A percentile compares a stretch with the other conserved stretches of the same genome.
Evolutionary conservation across 257 asterid genomes (phyloP).

Genomic region (Solanum stenotomum): DNA sequence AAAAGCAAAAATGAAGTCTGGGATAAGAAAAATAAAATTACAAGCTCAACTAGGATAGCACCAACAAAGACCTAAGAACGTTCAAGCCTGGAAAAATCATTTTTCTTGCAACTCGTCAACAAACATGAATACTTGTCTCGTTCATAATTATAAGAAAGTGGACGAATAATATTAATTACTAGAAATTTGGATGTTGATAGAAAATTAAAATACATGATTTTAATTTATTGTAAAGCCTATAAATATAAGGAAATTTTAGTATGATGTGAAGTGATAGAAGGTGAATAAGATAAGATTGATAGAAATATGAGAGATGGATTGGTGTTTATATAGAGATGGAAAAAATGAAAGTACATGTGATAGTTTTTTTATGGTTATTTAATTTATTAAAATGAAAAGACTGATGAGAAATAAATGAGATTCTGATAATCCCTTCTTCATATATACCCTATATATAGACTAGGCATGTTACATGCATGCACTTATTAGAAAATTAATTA

Average conservation of each 20-base stretch:
- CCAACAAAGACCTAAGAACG: background rate
- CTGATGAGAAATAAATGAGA: background rate
- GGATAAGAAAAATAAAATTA: background rate
- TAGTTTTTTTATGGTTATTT: too few species aligned
- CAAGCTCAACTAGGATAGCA: constrained; percentile 22
- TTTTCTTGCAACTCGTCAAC: background rate
- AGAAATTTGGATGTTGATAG: background rate
- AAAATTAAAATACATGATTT: background rate
- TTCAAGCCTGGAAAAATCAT: rapidly evolving
- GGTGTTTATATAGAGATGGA: constrained; percentile 14
- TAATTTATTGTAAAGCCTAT: background rate
- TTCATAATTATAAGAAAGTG: background rate
- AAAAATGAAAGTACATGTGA: too few species aligned
- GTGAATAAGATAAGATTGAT: background rate
- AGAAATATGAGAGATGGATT: constrained; percentile 8
- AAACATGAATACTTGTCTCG: background rate
- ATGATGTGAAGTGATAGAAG: constrained; percentile 1
- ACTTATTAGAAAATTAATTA: background rate
- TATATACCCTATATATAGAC: background rate
- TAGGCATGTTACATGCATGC: background rate
- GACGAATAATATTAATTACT: background rate
- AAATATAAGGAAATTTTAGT: background rate
- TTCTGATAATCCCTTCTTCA: background rate
- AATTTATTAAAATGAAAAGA: background rate
- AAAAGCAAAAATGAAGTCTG: background rate